Evolutionary conservation across 108 stramenopile genomes (phyloP).

Genomic region (Nitzschia sp.): DNA sequence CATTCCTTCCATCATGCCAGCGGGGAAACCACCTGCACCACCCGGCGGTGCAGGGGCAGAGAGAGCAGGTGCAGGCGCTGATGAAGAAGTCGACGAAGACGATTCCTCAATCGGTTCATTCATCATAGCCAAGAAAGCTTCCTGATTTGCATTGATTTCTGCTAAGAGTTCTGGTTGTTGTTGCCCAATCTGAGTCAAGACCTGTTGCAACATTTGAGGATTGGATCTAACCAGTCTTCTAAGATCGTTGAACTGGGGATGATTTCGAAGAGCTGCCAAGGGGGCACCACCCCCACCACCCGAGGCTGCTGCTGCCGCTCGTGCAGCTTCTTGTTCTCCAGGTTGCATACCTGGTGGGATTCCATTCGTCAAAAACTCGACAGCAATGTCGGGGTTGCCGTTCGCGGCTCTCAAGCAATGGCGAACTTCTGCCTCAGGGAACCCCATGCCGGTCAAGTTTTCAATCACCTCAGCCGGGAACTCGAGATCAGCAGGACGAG

Average conservation of each 20-base stretch:
- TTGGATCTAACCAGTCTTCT: conserved; percentile 92
- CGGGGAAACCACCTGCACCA: conserved; percentile 41
- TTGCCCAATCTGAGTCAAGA: conserved; percentile 90
- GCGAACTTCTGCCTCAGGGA: conserved; percentile 79
- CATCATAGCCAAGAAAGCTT: conserved; percentile 94
- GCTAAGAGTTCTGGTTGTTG: conserved; percentile 90
- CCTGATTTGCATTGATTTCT: conserved; percentile 94
- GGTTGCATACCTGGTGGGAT: conserved; percentile 77
- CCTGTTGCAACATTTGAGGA: conserved; percentile 84
- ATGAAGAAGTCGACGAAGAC: conserved; percentile 26
- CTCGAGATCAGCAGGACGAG: conserved; percentile 46
- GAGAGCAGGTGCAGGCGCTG: conserved; percentile 33
- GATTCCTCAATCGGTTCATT: conserved; percentile 93
- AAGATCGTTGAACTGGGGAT: conserved; percentile 94
- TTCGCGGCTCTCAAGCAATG: conserved; percentile 93
- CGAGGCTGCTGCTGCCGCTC: conserved; percentile 29
- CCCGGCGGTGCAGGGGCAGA: conserved; percentile 38
- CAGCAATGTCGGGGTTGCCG: conserved; percentile 94
- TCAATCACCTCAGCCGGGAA: conserved; percentile 67
- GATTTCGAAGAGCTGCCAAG: conserved; percentile 84
- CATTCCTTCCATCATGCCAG: conserved; percentile 74
- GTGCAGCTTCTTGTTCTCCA: conserved; percentile 39
- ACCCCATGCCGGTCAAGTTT: conserved; percentile 85
- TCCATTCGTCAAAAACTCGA: conserved; percentile 97
- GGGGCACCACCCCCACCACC: conserved; percentile 35